Conservation (phyloP, 345 rosid species). For the Raphanus raphanistrum region DNA sequence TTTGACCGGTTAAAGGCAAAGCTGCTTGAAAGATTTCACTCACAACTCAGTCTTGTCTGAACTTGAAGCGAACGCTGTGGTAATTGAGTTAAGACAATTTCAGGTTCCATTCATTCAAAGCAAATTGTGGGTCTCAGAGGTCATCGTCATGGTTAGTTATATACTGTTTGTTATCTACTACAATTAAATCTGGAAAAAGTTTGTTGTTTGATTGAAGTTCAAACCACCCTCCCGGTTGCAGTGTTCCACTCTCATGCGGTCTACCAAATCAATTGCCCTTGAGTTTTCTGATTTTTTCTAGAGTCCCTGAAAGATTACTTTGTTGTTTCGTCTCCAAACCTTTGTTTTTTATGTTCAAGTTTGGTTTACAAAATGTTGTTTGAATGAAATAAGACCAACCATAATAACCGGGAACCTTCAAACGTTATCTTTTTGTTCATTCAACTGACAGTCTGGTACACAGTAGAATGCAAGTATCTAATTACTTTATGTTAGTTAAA, state of each 20-base stretch:
- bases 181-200: not conserved
- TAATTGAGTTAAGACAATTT: not conserved
- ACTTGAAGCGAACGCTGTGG: not conserved
- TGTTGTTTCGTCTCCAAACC: not conserved
- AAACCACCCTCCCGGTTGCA: not conserved
- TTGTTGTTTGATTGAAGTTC: not conserved
- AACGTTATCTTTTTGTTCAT: not conserved
- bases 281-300: slow-evolving; percentile 58
- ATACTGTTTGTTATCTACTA: not conserved
- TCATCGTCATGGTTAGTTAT: not conserved
- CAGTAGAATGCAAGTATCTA: not conserved
- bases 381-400: not conserved
- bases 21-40: slow-evolving; percentile 38
- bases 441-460: not conserved
- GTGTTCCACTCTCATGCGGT: slow-evolving; percentile 80
- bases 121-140: not conserved
- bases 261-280: slow-evolving; percentile 85
- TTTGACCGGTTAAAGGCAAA: slow-evolving; percentile 65
- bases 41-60: not conserved
- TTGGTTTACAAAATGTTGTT: not conserved
- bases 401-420: not conserved
- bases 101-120: not conserved
- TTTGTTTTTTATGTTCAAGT: not conserved
- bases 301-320: slow-evolving; percentile 58
- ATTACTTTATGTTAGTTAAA: not conserved